Evolutionary conservation across 345 rosid species (phyloP).

Genomic region (Melastoma malabathricum): DNA sequence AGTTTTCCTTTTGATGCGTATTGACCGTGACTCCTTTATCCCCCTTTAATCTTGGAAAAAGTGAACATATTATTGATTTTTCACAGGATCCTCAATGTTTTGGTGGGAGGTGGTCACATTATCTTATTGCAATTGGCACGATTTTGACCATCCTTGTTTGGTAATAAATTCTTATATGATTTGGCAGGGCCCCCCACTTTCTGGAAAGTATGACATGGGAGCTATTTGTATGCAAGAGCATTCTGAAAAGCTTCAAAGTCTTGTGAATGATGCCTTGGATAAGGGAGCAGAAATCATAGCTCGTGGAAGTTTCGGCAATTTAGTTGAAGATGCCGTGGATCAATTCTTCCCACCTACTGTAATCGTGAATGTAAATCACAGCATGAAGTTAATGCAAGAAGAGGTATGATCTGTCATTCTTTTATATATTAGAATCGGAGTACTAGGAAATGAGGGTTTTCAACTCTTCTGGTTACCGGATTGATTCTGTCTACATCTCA

Average conservation of each 20-base stretch:
- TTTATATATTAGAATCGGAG: background rate
- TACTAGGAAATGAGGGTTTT: no score
- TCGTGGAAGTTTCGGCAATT: slow-evolving; percentile 92
- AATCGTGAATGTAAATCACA: slow-evolving; percentile 66
- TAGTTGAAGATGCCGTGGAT: slow-evolving; percentile 86
- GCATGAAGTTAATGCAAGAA: slow-evolving; percentile 91
- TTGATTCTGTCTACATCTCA: no score
- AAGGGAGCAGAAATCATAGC: slow-evolving; percentile 83
- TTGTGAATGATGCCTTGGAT: slow-evolving; percentile 76
- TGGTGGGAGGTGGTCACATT: no score
- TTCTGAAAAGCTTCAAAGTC: slow-evolving; percentile 75
- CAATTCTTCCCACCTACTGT: slow-evolving; percentile 93
- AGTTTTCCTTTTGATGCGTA: no score
- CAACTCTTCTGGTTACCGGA: no score
- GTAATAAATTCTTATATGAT: background rate
- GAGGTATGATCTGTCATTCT: slow-evolving; percentile 40
- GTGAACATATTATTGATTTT: no score
- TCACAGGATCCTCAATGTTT: no score
- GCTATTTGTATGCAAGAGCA: slow-evolving; percentile 94
- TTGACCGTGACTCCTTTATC: no score
- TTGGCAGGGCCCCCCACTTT: slow-evolving; percentile 84
- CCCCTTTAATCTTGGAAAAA: no score
- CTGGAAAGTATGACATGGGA: slow-evolving; percentile 93
- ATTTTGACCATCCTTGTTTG: no score
- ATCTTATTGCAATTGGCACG: no score